A percentile compares a stretch with the other conserved stretches of the same genome.
Evolutionary conservation across 176 grass and related monocot species (phyloP).

Genomic region (Leersia perrieri): DNA sequence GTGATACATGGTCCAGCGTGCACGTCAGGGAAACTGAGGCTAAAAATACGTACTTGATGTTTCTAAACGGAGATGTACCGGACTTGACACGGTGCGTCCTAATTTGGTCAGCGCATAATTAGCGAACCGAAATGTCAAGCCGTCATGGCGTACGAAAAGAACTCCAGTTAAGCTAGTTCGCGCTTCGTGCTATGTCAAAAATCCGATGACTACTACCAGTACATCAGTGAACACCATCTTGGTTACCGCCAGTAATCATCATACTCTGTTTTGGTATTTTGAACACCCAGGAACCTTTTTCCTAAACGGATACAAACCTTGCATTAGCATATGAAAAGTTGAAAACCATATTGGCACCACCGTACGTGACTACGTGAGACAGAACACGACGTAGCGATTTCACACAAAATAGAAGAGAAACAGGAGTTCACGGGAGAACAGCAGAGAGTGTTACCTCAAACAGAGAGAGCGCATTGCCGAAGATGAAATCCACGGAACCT

Average conservation of each 20-base stretch:
- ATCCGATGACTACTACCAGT: background rate
- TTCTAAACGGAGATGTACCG: background rate
- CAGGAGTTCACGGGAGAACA: background rate
- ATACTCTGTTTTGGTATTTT: background rate
- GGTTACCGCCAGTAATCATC: background rate
- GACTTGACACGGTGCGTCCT: background rate
- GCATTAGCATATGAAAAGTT: background rate
- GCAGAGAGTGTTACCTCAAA: constrained; percentile 50
- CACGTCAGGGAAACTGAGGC: background rate
- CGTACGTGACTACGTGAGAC: too few relatives aligned
- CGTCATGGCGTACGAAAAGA: constrained; percentile 8
- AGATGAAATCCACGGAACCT: constrained; percentile 95
- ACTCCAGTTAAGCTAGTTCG: constrained; percentile 8
- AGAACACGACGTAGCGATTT: background rate
- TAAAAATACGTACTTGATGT: background rate
- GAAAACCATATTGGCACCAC: background rate
- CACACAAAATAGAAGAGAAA: background rate
- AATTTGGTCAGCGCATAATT: background rate
- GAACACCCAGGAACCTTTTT: background rate
- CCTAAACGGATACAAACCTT: background rate
- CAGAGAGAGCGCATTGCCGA: constrained; percentile 82
- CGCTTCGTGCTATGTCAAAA: background rate
- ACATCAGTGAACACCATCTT: background rate
- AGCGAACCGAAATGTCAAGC: background rate
- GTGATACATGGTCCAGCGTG: background rate